Evolutionary conservation across 352 stramenopile genomes (phyloP).

Genomic region (Phytophthora litchii): DNA sequence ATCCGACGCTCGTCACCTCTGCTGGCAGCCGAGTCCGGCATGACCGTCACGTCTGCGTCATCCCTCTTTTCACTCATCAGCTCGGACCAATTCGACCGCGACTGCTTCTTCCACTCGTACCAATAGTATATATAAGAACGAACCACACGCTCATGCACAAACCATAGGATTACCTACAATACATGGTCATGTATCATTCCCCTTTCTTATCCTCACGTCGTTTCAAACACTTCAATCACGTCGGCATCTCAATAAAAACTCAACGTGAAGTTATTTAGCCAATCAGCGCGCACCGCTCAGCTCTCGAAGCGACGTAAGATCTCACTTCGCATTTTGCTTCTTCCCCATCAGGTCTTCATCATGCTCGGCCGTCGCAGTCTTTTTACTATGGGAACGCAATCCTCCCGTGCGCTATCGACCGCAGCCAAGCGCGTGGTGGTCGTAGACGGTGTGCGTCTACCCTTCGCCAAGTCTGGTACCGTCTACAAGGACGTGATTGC

Average conservation of each 20-base stretch:
- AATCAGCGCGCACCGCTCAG: constrained; percentile 20
- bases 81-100: constrained; percentile 42
- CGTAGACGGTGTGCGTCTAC: constrained; percentile 94
- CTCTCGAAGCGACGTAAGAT: constrained; percentile 19
- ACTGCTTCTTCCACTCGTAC: constrained; percentile 39
- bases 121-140: constrained; percentile 12
- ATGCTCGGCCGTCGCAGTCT: constrained; percentile 41
- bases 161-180: too few relatives aligned
- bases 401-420: constrained; percentile 41
- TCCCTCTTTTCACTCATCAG: constrained; percentile 46
- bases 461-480: constrained; percentile 95
- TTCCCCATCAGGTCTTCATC: constrained; percentile 5
- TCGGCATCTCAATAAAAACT: constrained; percentile 14
- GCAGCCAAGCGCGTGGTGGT: constrained; percentile 88
- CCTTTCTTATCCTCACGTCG: constrained; percentile 4
- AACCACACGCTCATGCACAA: not conserved
- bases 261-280: constrained; percentile 21
- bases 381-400: constrained; percentile 26
- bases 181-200: not conserved
- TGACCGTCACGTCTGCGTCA: constrained; percentile 37
- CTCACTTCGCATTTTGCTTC: constrained; percentile 35
- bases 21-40: constrained; percentile 30
- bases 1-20: constrained; percentile 33
- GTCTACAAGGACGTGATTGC: constrained; percentile 97
- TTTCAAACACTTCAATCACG: constrained; percentile 20